Base-by-base conservation (phyloP, 2,329 filamentous ascomycete genomes). In the Diaporthe citrichinensis region DNA sequence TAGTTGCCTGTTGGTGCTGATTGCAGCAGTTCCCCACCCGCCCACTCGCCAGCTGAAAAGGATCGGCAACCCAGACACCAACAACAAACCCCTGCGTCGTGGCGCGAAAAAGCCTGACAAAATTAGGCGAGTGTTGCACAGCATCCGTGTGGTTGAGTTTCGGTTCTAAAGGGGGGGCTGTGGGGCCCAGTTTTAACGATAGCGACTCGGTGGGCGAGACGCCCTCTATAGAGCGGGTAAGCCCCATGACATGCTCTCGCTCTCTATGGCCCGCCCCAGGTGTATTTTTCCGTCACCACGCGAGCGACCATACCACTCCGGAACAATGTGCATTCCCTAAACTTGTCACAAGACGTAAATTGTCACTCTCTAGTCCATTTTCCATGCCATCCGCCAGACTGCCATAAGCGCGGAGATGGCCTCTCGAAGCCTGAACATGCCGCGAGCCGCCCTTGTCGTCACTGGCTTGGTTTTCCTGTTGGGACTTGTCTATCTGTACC, bases 401-500 rank as follows among this genome's bases (percentile, higher is more conserved):
- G 17, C 12, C 25, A 25, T 15, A 12, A 17, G 51, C 15, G 12
- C 25, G 62, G 31, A 68, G 7, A 68, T 68, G 62, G 20, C 62
- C n/a, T 36, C 44, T 36, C 44, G 44, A n/a, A 51, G 10, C 31
- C 62, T 36, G 3, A 68, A 36, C 23, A 39, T 68, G 25, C 62
- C 62, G 28, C 44, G 62, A 39, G 44, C 44, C 39, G 44, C 62
- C n/a, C 44, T 68, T 2, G 15, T 20, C 31, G 12, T 36, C 41
- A 68, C 62, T 9, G 44, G 28, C 20, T 31, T 51, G 23, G 28
- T 68, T 5, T 68, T 68, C 62, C 12, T 68, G 5, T 15, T 68
- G 44, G 62, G 62, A 8, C 36, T 68, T 17, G 23, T 68, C 31
- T 68, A 68, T 25, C 31, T 68, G 31, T 68, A 68, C 20, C 62